Evolutionary conservation across 805 yeast genomes (phyloP), one percentile per base, ranked within the genome.

Genomic region (Saccharomycopsis amapae): DNA sequence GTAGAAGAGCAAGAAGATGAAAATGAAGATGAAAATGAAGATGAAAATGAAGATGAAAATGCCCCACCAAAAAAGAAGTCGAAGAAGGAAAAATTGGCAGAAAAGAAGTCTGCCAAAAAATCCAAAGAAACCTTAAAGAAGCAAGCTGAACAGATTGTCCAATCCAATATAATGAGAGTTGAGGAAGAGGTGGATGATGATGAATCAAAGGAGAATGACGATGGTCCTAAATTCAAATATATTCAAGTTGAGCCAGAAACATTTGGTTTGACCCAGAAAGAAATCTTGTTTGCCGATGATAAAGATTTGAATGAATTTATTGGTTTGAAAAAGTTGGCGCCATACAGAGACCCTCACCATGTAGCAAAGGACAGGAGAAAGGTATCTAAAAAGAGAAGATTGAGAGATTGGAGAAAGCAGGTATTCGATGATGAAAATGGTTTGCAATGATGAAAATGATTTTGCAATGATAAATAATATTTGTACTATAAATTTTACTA

Each of bases 221-320:
- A 73, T 13, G 71, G 62, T 5, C 56, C 77, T 33, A 73, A 69
- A 45, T 90, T 93, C 72, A 80, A 79, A 56, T 93, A 93, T 61
- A 76, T 97, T 57, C 95, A 88, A 56, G 97, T 93, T 3, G 88
- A 96, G 1, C 97, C 98, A 6, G 97, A 93, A 58, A 68, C 88
- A 7, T 93, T 76, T 65, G 97, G 97, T 10, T 71, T 93, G 40
- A 72, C 85, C 0, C 75, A 93, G 0, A 73, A 93, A 52, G 98
- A 93, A 56, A 93, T 93, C 40, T 69, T 93, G 44, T 66, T 86
- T 48, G 98, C 98, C 12, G 90, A 85, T 58, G 98, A 93, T 61
- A 72, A 74, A 50, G 84, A 82, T 40, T 71, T 93, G 62, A 93
- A 93, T 63, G 82, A 80, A 46, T 88, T 72, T 57, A 81, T 88